These are phyloP conservation scores for Leavenworthia alabamica DNA, from an alignment of 345 rosid genomes.

Conservation along the genomic window DNA sequence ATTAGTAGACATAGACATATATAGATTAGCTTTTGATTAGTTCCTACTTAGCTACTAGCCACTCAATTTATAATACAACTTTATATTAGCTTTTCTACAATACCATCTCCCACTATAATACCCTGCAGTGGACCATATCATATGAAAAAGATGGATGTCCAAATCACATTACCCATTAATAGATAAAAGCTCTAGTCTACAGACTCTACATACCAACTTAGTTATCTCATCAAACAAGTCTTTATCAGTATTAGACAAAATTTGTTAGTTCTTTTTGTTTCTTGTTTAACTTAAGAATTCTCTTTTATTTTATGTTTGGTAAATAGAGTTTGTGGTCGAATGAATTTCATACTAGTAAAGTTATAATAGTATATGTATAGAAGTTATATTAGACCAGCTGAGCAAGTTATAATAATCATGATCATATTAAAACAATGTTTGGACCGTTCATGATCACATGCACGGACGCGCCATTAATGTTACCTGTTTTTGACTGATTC, in stretches of 20 bases:
- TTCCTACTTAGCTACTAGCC: conserved; percentile 2
- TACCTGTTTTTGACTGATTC: conserved; percentile 4
- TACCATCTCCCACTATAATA: conserved; percentile 16
- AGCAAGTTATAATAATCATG: too few species aligned
- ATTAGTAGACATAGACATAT: conserved; percentile 3
- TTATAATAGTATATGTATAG: background rate
- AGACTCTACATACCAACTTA: conserved; percentile 13
- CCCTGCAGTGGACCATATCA: conserved; percentile 27
- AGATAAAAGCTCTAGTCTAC: background rate
- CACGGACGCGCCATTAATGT: background rate
- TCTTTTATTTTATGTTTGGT: background rate
- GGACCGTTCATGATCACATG: too few species aligned
- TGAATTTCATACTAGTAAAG: background rate
- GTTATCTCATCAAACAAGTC: too few species aligned
- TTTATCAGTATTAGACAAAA: too few species aligned
- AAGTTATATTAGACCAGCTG: conserved; percentile 2
- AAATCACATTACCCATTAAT: conserved; percentile 14
- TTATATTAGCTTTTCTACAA: conserved; percentile 10
- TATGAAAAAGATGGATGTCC: conserved; percentile 18
- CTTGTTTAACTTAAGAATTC: background rate
- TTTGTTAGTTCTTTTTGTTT: too few species aligned
- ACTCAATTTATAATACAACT: conserved; percentile 9
- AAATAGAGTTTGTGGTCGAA: background rate
- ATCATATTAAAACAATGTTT: too few species aligned
- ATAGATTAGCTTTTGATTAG: conserved; percentile 6